phyloP scores from a whole-genome alignment of 495 filamentous ascomycete genomes.

The Neurospora cerealis region DNA sequence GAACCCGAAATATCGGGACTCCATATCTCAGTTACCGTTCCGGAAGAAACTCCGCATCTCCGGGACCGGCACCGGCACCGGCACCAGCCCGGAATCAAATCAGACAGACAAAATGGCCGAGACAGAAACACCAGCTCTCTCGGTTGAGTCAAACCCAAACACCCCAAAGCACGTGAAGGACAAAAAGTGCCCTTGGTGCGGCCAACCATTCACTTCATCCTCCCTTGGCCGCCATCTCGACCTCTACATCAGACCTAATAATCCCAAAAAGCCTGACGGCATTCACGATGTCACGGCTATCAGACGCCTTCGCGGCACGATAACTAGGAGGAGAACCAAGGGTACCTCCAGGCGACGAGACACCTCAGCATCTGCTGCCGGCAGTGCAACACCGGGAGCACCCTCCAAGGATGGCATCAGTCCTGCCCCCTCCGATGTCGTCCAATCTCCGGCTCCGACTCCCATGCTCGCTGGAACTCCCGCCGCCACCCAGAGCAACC shows the following conservation, averaged over 20 bases:
- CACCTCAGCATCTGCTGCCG: conserved; percentile 27
- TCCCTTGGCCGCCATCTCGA: conserved; percentile 89
- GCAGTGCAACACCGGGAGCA: conserved; percentile 27
- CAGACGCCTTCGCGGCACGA: conserved; percentile 63
- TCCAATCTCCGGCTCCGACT: conserved; percentile 17
- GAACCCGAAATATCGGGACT: background rate
- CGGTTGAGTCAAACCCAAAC: conserved; percentile 1
- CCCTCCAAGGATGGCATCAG: conserved; percentile 18
- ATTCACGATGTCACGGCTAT: conserved; percentile 84
- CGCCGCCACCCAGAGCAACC: conserved; percentile 21
- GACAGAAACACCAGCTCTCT: background rate
- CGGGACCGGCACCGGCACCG: background rate
- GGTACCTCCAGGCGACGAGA: conserved; percentile 47
- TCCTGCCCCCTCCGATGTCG: conserved; percentile 14
- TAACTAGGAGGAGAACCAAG: conserved; percentile 72
- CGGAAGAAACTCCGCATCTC: background rate
- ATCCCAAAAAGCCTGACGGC: conserved; percentile 72
- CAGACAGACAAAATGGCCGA: conserved; percentile 14
- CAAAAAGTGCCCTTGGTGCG: conserved; percentile 74
- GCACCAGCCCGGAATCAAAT: background rate
- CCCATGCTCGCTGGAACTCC: background rate
- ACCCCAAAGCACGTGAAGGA: conserved; percentile 52
- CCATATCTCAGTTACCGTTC: background rate
- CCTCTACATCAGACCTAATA: conserved; percentile 80
- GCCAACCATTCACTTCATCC: conserved; percentile 79